phyloP scores from a whole-genome alignment of 202 grass and related monocot genomes.

The Sporobolus alterniflorus region DNA sequence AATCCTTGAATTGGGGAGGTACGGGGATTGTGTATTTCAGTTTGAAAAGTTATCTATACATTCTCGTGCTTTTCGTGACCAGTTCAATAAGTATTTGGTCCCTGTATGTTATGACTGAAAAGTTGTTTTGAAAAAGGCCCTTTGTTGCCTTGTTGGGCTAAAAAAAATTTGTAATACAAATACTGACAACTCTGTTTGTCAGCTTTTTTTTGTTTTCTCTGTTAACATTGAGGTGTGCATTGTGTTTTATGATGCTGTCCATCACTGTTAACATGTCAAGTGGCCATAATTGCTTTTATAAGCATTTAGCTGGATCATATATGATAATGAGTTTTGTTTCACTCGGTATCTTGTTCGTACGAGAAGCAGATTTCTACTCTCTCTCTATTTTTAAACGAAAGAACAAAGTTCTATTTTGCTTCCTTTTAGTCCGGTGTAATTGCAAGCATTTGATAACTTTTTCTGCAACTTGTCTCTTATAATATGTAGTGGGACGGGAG shows the following conservation, averaged over 20 bases:
- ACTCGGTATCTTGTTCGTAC: background rate
- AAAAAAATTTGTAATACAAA: background rate
- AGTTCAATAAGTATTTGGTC: background rate
- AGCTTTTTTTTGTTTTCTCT: background rate
- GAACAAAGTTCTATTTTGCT: background rate
- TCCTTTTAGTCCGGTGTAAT: background rate
- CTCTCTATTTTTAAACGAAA: too few relatives aligned
- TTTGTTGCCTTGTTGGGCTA: background rate
- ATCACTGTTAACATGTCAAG: background rate
- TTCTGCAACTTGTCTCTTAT: conserved; percentile 19
- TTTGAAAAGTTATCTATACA: background rate
- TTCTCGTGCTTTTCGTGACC: background rate
- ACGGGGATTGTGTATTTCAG: background rate
- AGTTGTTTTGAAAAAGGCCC: background rate
- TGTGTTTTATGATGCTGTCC: background rate
- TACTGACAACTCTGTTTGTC: background rate
- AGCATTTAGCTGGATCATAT: background rate
- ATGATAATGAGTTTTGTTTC: background rate
- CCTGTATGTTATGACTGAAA: background rate
- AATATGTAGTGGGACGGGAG: conserved; percentile 74
- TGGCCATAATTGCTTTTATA: background rate
- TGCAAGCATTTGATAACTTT: background rate
- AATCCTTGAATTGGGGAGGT: conserved; percentile 77
- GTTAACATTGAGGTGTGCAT: background rate
- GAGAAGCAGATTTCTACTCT: background rate